Evolutionary conservation across 1,139 yeast genomes (phyloP).

Genomic region (Kodamaea ohmeri): DNA sequence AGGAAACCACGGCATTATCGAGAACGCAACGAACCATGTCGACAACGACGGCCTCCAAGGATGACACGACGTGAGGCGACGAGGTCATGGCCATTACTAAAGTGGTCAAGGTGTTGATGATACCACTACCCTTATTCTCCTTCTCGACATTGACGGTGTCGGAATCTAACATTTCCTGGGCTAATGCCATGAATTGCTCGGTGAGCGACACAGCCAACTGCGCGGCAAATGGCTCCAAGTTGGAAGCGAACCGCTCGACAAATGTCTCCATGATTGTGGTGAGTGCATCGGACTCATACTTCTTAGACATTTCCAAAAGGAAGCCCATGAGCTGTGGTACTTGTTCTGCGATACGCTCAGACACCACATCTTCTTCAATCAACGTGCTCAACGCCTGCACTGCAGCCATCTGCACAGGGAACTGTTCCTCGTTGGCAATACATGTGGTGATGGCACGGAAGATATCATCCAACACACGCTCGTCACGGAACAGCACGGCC

Average conservation of each 20-base stretch:
- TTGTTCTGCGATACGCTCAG: slow-evolving; percentile 45
- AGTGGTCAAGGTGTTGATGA: slow-evolving; percentile 49
- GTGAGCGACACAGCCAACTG: slow-evolving; percentile 48
- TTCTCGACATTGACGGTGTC: slow-evolving; percentile 38
- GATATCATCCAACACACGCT: slow-evolving; percentile 40
- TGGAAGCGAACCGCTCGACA: slow-evolving; percentile 51
- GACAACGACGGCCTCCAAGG: slow-evolving; percentile 39
- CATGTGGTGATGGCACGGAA: slow-evolving; percentile 46
- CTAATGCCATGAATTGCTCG: slow-evolving; percentile 46
- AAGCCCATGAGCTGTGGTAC: slow-evolving; percentile 54
- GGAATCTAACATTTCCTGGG: slow-evolving; percentile 42
- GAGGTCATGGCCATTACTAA: slow-evolving; percentile 52
- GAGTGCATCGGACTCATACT: slow-evolving; percentile 51
- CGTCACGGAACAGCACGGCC: slow-evolving; percentile 38
- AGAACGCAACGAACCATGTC: slow-evolving; percentile 46
- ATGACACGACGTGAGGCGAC: slow-evolving; percentile 43
- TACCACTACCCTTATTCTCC: slow-evolving; percentile 53
- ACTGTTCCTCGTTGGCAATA: slow-evolving; percentile 41
- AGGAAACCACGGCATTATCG: slow-evolving; percentile 47
- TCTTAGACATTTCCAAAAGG: slow-evolving; percentile 49
- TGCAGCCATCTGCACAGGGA: slow-evolving; percentile 52
- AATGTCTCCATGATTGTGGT: slow-evolving; percentile 57
- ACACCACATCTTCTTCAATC: slow-evolving; percentile 47
- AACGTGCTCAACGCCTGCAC: slow-evolving; percentile 53
- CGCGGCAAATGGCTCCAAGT: slow-evolving; percentile 55